Percentiles rank a stretch among this genome's conserved stretches.
Conservation (phyloP, 345 rosid genomes). For the Lepidium africanum region DNA sequence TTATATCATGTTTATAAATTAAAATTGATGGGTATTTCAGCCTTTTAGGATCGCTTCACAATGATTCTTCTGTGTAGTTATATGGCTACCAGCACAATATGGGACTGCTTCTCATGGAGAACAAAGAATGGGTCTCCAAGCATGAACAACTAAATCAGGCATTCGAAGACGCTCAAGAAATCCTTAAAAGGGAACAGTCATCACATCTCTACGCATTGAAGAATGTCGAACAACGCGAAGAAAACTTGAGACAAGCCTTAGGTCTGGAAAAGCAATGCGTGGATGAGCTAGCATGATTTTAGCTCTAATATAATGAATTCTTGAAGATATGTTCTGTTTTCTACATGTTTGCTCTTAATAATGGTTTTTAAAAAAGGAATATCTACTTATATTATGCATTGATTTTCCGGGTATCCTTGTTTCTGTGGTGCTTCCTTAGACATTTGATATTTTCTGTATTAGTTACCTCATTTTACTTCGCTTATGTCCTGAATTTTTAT, state of each 20-base stretch:
- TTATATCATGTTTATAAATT: background rate
- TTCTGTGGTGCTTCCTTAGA: background rate
- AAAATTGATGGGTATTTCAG: background rate
- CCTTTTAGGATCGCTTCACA: background rate
- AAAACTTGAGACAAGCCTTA: slow-evolving; percentile 60
- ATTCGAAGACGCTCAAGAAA: slow-evolving; percentile 56
- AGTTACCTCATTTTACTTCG: background rate
- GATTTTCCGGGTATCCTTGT: background rate
- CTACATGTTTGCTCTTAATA: background rate
- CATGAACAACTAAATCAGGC: slow-evolving; percentile 50
- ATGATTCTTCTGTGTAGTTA: slow-evolving; percentile 38
- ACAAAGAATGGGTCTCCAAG: slow-evolving; percentile 52
- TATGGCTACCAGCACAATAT: slow-evolving; percentile 76
- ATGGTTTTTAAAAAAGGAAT: background rate
- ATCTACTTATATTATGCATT: background rate
- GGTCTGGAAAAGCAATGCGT: slow-evolving; percentile 53
- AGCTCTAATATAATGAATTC: background rate
- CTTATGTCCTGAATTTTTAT: background rate
- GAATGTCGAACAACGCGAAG: slow-evolving; percentile 63
- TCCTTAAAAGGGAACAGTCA: slow-evolving; percentile 64
- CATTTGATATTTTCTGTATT: background rate
- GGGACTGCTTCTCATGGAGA: slow-evolving; percentile 91
- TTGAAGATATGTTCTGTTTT: background rate
- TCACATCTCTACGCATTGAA: slow-evolving; percentile 54
- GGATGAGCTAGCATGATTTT: slow-evolving; percentile 42